These are phyloP conservation scores for Halophytophthora polymorphica DNA, from an alignment of 352 stramenopile genomes.

Conservation along the genomic window DNA sequence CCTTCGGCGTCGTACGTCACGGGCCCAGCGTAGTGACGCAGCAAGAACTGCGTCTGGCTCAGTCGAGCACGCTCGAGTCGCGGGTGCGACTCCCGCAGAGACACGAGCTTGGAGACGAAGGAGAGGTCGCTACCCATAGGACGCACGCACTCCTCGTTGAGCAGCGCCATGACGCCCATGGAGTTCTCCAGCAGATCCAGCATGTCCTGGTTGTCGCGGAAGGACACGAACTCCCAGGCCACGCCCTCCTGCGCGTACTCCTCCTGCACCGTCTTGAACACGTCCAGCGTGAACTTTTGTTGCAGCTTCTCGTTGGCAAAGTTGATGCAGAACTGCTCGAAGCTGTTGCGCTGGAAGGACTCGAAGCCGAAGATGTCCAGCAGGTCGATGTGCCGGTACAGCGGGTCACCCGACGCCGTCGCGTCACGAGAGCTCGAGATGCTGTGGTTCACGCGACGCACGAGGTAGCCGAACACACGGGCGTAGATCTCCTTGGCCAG, in stretches of 20 bases:
- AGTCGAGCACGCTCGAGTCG: slow-evolving; percentile 73
- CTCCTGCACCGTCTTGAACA: slow-evolving; percentile 87
- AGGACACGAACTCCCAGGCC: slow-evolving; percentile 79
- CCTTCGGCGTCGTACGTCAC: slow-evolving; percentile 81
- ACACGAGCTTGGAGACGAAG: slow-evolving; percentile 87
- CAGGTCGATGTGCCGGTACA: slow-evolving; percentile 89
- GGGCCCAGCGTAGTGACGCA: slow-evolving; percentile 79
- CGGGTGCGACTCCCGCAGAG: slow-evolving; percentile 75
- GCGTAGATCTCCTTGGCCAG: slow-evolving; percentile 94
- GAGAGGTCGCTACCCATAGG: slow-evolving; percentile 85
- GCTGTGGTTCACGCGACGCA: slow-evolving; percentile 83
- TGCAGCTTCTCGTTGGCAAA: slow-evolving; percentile 95
- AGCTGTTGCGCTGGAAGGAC: slow-evolving; percentile 90
- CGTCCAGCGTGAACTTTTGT: slow-evolving; percentile 87
- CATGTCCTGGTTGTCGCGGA: slow-evolving; percentile 90
- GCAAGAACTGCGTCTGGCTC: slow-evolving; percentile 73
- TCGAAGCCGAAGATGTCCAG: slow-evolving; percentile 98
- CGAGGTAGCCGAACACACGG: slow-evolving; percentile 94
- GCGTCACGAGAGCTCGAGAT: slow-evolving; percentile 52
- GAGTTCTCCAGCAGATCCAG: slow-evolving; percentile 88
- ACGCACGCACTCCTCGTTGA: slow-evolving; percentile 91
- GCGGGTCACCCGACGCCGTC: slow-evolving; percentile 18
- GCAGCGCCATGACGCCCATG: slow-evolving; percentile 86
- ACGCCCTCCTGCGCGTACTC: slow-evolving; percentile 76
- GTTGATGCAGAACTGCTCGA: slow-evolving; percentile 97